Percentiles rank a stretch among this genome's conserved stretches.
Conservation (phyloP, 345 rosid genomes). For the Abelmoschus esculentus region DNA sequence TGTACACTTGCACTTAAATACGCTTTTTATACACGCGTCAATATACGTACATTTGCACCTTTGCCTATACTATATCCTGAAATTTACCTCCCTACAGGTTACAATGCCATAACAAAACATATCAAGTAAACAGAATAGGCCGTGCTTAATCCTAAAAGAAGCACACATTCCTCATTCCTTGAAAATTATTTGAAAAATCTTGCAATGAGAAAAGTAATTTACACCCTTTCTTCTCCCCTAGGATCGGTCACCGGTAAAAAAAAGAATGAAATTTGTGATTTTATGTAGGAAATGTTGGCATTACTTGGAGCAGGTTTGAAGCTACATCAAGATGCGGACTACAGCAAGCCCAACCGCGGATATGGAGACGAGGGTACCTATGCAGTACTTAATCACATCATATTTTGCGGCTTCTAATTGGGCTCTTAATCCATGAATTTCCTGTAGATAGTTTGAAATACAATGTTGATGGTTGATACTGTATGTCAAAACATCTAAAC, state of each 20-base stretch:
- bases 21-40: too few species aligned
- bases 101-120: too few species aligned
- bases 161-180: too few species aligned
- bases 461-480: neutral
- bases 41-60: too few species aligned
- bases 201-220: neutral
- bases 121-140: too few species aligned
- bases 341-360: slow-evolving; percentile 80
- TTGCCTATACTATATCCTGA: too few species aligned
- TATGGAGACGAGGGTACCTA: slow-evolving; percentile 82
- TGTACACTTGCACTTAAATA: too few species aligned
- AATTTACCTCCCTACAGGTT: too few species aligned
- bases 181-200: too few species aligned
- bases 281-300: slow-evolving; percentile 4
- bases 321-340: slow-evolving; percentile 65
- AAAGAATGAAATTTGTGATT: slow-evolving; percentile 16
- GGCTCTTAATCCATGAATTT: slow-evolving; percentile 81
- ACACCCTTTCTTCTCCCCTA: neutral
- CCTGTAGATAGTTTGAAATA: slow-evolving; percentile 30
- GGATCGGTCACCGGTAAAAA: slow-evolving; percentile 13
- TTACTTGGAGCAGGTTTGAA: slow-evolving; percentile 1
- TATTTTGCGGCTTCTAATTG: slow-evolving; percentile 82
- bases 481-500: neutral
- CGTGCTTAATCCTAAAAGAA: too few species aligned
- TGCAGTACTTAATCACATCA: slow-evolving; percentile 88